Evolutionary conservation across 2,329 filamentous ascomycete species (phyloP).

Genomic region (Bipolaris bicolor): DNA sequence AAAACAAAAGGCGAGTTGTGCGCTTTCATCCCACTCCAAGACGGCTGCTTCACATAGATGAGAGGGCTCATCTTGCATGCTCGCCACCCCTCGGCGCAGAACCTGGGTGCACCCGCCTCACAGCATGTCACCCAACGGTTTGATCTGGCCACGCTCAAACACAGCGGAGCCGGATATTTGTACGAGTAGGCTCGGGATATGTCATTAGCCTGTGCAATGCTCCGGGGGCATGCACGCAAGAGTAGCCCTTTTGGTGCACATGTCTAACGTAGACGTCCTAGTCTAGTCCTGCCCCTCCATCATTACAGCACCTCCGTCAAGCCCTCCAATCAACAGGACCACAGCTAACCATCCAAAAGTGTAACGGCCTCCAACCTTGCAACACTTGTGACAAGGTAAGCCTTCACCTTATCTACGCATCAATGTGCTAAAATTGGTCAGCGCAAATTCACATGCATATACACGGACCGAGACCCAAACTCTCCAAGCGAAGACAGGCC

Average conservation of each 20-base stretch:
- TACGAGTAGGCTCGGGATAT: not conserved
- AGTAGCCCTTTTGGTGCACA: slow-evolving; percentile 2
- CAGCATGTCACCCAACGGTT: not conserved
- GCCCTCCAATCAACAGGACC: not conserved
- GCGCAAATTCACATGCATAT: slow-evolving; percentile 51
- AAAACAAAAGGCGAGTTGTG: slow-evolving; percentile 67
- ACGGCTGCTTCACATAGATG: slow-evolving; percentile 4
- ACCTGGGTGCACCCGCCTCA: not conserved
- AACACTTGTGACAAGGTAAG: slow-evolving; percentile 63
- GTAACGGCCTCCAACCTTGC: slow-evolving; percentile 65
- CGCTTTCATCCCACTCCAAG: not conserved
- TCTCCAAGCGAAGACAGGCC: slow-evolving; percentile 48
- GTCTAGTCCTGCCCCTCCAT: not conserved
- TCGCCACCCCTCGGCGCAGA: not conserved
- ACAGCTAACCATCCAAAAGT: slow-evolving; percentile 51
- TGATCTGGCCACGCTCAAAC: not conserved
- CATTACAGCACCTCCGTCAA: not conserved
- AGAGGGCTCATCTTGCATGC: not conserved
- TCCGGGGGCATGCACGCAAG: not conserved
- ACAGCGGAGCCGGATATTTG: not conserved
- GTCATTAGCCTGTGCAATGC: not conserved
- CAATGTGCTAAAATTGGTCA: slow-evolving; percentile 29
- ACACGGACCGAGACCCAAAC: slow-evolving; percentile 44
- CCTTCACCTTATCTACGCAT: not conserved
- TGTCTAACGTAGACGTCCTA: not conserved